Percentiles rank a stretch among this genome's conserved stretches.
Evolutionary conservation across 192 early-diverging fungal genomes (phyloP).

Genomic region (Dissophora ornata): DNA sequence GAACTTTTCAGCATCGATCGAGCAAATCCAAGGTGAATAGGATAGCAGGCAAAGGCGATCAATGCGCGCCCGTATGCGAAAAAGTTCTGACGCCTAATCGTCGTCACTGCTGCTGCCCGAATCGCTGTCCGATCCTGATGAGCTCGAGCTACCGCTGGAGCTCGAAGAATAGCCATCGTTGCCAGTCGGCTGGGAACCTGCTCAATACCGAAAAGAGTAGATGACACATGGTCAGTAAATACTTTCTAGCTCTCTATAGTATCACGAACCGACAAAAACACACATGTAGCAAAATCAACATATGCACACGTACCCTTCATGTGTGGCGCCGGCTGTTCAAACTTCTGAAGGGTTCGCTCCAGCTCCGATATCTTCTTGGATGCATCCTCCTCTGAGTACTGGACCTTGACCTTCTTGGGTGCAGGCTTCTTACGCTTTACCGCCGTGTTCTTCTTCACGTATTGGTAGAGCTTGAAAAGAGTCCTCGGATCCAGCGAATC

Average conservation of each 20-base stretch:
- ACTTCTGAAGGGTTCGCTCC: conserved; percentile 62
- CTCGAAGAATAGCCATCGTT: conserved; percentile 59
- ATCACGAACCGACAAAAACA: no score
- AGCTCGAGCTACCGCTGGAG: conserved; percentile 66
- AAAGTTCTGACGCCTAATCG: conserved; percentile 5
- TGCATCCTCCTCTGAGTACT: conserved; percentile 62
- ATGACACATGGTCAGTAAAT: background rate
- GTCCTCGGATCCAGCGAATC: conserved; percentile 86
- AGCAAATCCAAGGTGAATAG: background rate
- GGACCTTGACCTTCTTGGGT: conserved; percentile 60
- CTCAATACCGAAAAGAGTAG: background rate
- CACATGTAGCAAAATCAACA: conserved; percentile 54
- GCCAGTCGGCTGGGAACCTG: conserved; percentile 24
- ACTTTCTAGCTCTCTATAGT: no score
- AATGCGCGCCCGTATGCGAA: background rate
- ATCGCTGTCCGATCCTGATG: conserved; percentile 82
- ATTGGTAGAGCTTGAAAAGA: conserved; percentile 86
- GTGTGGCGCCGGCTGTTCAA: conserved; percentile 55
- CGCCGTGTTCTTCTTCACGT: conserved; percentile 73
- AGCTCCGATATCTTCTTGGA: conserved; percentile 63
- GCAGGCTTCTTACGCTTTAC: conserved; percentile 61
- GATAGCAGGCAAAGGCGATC: background rate
- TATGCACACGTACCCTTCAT: conserved; percentile 44
- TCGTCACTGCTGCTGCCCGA: conserved; percentile 69
- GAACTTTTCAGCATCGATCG: no score